Evolutionary conservation across 2,329 filamentous ascomycete species (phyloP), one percentile per base, ranked within the genome.

Genomic region (Pezicula neosporulosa): DNA sequence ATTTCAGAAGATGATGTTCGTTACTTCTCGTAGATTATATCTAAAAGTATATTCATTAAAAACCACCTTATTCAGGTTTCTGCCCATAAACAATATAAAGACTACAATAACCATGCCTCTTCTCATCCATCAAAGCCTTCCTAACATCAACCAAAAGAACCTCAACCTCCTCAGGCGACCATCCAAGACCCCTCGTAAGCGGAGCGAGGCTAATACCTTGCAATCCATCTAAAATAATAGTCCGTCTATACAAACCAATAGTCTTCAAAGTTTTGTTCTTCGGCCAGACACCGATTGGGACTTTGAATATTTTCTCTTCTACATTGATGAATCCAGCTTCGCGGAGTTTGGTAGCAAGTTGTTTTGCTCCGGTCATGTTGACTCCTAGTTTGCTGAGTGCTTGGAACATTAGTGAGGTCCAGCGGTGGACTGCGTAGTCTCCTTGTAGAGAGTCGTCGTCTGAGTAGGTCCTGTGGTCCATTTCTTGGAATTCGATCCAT

Each of bases 161-260:
- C 58, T 78, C 71, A 74, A 78, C 28, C 10, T 30, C 28, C 9
- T 30, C 28, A 12, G 28, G 28, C 28, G 28, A 9, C 28, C 28
- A 30, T 1, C 66, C 65, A 47, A 77, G 63, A 2, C 73, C 70
- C 21, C 73, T 68, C 2, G 73, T 77, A 60, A 78, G 66, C 18
- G 76, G 72, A 3, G 74, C 74, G 27, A 78, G 63, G 8, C 72
- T 72, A 48, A 77, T 76, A 6, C 73, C 75, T 55, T 78, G 74
- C 13, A 77, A 61, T 12, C 73, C 75, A 50, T 77, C 72, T 5
- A 73, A 63, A 41, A 77, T 63, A 44, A 77, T 74, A 12, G 72
- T 75, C 41, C 72, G 69, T 71, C 73, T 77, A 61, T 76, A 75
- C 13, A 74, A 30, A 5, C 28, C 28, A 12, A 30, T 30, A 12